Evolutionary conservation across 2,329 filamentous ascomycete species (phyloP), one percentile per base, ranked within the genome.

Genomic region (Neurospora sp.): DNA sequence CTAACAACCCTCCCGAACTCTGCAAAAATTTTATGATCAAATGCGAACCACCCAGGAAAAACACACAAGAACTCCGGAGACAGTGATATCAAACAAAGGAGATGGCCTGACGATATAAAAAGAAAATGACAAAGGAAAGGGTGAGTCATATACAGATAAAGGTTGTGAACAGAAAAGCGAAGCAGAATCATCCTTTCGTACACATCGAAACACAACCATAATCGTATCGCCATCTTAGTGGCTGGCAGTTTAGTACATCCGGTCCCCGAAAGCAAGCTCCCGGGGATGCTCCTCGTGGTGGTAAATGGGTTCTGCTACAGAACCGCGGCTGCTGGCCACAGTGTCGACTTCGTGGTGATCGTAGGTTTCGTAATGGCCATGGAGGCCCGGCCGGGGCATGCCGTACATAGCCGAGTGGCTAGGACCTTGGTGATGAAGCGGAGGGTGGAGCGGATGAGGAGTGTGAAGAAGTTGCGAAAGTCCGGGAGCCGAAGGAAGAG

Each of bases 361-460:
- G 71, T 82, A 84, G 75, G 85, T 81, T 39, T 81, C 81, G 71
- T 84, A 86, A 52, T 77, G 73, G 15, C 75, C 66, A 36, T 80
- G 78, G 33, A 77, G 76, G 15, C 80, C 77, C 6, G 62, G 74
- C 15, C 77, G 76, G 70, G 74, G 75, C 73, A 79, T 75, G 70
- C 75, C 78, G 75, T 81, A 81, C 15, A 78, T 74, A 2, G 78
- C 75, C 23, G 77, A 75, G 65, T 77, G 76, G 65, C 75, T 76
- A 11, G 79, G 72, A 33, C 78, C 77, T 52, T 78, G 73, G 37
- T 73, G 74, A 37, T 73, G 69, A 11, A 70, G 69, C 1, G 57
- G 38, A 33, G 71, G 69, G 65, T 70, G 71, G 36, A 67, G 66
- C 8, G 69, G 70, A 36, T 71, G 72, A 11, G 70, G 62, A 37